Conservation (phyloP, 495 filamentous ascomycete species). For the Lasiosphaeria hispida region DNA sequence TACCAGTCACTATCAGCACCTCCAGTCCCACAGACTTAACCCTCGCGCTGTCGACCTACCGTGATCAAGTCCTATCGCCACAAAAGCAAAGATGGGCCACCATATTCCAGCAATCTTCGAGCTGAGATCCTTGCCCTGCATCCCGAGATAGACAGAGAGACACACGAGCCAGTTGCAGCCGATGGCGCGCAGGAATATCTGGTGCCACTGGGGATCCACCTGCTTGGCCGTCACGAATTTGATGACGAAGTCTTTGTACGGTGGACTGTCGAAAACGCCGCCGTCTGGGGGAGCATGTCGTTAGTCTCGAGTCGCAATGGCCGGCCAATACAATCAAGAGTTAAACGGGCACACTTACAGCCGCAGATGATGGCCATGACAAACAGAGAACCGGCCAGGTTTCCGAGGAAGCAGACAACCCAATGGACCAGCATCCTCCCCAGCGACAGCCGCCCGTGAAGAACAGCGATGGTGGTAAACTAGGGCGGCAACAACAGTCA, state of each 20-base stretch:
- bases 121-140: conserved; percentile 53
- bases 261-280: conserved; percentile 51
- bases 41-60: neutral
- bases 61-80: conserved; percentile 58
- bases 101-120: conserved; percentile 63
- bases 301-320: too few relatives aligned
- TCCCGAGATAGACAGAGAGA: conserved; percentile 56
- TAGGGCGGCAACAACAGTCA: conserved; percentile 10
- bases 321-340: neutral
- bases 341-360: conserved; percentile 37
- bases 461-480: conserved; percentile 55
- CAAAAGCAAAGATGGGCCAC: conserved; percentile 61
- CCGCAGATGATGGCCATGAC: conserved; percentile 58
- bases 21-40: too few relatives aligned
- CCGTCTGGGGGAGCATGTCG: conserved; percentile 41
- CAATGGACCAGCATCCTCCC: conserved; percentile 53
- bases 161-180: conserved; percentile 66
- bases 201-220: conserved; percentile 55
- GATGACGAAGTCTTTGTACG: conserved; percentile 50
- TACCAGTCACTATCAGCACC: too few relatives aligned
- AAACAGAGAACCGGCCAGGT: conserved; percentile 59
- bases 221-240: conserved; percentile 54
- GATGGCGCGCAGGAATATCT: conserved; percentile 60
- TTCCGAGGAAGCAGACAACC: conserved; percentile 59
- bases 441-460: conserved; percentile 52